phyloP scores from a whole-genome alignment of 495 filamentous ascomycete genomes.

The Talaromyces thailandensis region DNA sequence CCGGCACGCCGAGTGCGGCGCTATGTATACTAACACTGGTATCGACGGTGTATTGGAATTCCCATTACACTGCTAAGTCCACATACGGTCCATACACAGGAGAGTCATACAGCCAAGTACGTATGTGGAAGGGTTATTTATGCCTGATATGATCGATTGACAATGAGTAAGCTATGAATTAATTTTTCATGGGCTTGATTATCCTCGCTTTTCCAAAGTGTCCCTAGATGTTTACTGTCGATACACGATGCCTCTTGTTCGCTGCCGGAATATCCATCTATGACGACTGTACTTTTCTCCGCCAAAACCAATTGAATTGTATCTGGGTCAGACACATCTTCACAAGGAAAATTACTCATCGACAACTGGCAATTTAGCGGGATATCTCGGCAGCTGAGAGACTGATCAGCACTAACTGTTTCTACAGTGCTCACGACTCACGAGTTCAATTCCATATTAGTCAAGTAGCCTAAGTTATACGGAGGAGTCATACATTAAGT shows the following conservation, averaged over 20 bases:
- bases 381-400: not conserved
- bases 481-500: too few species aligned
- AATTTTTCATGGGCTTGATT: not conserved
- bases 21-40: not conserved
- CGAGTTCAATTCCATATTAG: not conserved
- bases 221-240: not conserved
- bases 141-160: not conserved
- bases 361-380: not conserved
- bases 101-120: not conserved
- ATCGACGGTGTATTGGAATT: not conserved
- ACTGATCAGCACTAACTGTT: not conserved
- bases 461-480: too few species aligned
- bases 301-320: not conserved
- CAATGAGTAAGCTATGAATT: not conserved
- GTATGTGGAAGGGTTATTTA: not conserved
- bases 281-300: not conserved
- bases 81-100: not conserved
- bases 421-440: not conserved
- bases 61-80: not conserved
- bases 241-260: not conserved
- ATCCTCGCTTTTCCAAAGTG: not conserved
- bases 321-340: not conserved
- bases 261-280: not conserved
- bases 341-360: not conserved
- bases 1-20: not conserved